These are phyloP conservation scores for Hsuehochloa calcarea DNA, from an alignment of 176 grass and related monocot species.

Conservation along the genomic window DNA sequence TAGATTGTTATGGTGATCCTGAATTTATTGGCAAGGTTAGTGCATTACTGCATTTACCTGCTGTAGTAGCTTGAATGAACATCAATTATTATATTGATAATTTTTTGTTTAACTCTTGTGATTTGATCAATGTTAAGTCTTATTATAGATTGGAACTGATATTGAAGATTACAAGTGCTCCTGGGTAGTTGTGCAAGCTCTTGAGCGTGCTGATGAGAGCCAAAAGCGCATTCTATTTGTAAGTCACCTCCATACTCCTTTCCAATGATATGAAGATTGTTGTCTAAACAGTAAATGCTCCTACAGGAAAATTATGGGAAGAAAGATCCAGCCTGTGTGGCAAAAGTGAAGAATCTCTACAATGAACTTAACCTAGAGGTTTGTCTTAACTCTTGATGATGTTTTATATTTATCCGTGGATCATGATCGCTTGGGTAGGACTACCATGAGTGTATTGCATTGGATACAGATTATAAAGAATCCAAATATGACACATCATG, in stretches of 20 bases:
- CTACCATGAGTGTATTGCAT: not conserved
- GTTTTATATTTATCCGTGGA: slow-evolving; percentile 13
- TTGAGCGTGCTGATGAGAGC: slow-evolving; percentile 53
- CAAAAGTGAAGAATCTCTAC: slow-evolving; percentile 88
- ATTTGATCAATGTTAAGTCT: slow-evolving; percentile 17
- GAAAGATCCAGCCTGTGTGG: slow-evolving; percentile 69
- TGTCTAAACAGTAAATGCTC: not conserved
- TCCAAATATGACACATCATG: not conserved
- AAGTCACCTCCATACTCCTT: slow-evolving; percentile 29
- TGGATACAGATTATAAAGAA: not conserved
- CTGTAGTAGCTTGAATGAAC: not conserved
- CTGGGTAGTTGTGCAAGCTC: slow-evolving; percentile 96
- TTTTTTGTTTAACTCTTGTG: not conserved
- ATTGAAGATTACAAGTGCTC: slow-evolving; percentile 99
- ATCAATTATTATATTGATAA: not conserved
- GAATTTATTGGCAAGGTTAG: slow-evolving; percentile 91
- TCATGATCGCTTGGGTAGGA: not conserved
- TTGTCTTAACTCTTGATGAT: slow-evolving; percentile 36
- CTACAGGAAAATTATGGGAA: slow-evolving; percentile 97
- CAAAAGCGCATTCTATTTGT: slow-evolving; percentile 72
- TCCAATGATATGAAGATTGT: not conserved
- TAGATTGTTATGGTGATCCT: slow-evolving; percentile 94
- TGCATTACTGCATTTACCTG: slow-evolving; percentile 28
- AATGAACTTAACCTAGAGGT: slow-evolving; percentile 91
- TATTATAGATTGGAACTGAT: slow-evolving; percentile 83